These are phyloP conservation scores for Sarocladium strictum DNA, from an alignment of 2,329 filamentous ascomycete genomes.

Conservation along the genomic window DNA sequence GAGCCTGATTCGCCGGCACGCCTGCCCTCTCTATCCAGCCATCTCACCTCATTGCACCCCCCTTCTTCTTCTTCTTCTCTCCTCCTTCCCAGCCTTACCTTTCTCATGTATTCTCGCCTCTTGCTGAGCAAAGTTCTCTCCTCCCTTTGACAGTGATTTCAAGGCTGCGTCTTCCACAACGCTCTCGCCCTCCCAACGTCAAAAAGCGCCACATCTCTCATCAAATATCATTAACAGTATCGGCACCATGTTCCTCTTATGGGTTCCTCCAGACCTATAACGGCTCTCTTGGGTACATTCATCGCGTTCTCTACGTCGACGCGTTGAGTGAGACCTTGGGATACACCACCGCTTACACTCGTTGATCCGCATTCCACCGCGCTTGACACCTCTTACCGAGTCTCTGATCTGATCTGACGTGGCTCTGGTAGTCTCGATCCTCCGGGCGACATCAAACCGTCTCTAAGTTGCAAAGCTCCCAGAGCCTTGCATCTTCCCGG, in stretches of 20 bases:
- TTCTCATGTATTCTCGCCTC: too few species aligned
- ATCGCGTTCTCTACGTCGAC: background rate
- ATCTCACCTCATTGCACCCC: background rate
- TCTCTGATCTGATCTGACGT: background rate
- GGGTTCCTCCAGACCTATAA: conserved; percentile 1
- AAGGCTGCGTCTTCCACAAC: background rate
- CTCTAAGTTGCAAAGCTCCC: too few species aligned
- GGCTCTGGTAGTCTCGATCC: background rate
- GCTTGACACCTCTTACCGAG: background rate
- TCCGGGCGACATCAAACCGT: background rate
- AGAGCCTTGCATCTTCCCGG: too few species aligned
- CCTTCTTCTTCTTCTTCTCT: background rate
- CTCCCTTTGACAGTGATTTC: background rate
- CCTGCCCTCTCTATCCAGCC: background rate
- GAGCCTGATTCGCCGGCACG: conserved; percentile 1
- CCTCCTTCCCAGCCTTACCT: background rate
- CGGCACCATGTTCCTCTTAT: background rate
- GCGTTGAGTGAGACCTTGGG: background rate
- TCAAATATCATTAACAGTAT: background rate
- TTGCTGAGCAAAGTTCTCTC: background rate
- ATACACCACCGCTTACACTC: background rate
- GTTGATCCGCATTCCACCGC: background rate
- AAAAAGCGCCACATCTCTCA: too few species aligned
- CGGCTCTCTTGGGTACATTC: background rate
- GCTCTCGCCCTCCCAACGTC: too few species aligned